Base-by-base conservation (phyloP, 2,329 filamentous ascomycete species). In the Arthroderma sp. region DNA sequence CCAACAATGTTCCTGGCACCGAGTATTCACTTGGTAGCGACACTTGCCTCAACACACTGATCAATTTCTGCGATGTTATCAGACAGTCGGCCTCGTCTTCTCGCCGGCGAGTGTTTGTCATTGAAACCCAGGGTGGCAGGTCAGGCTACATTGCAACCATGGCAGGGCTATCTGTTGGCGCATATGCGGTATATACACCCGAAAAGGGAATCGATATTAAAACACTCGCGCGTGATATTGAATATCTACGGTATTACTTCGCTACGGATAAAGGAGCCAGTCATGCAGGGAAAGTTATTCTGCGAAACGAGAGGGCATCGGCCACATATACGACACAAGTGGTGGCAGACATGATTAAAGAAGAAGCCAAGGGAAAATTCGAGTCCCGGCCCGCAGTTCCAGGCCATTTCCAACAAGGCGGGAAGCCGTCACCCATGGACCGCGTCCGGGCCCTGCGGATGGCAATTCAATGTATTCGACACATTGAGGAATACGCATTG, bases 11-110 rank as follows among this genome's bases (percentile, higher is more conserved):
- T 4, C 91, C 91, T 0, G 91, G 91, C 34, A 94, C 89, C 0
- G 91, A 98, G 65, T 96, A 95, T 70, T 95, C 87, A 1, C 78
- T 98, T 38, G 91, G 91, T 37, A 94, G 87, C 30, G 91, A 98
- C 58, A 98, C 91, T 1, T 96, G 91, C 60, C 70, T 98, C 50
- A 98, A 98, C 67, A 87, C 94, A 45, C 74, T 98, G 34, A 86
- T 95, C 51, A 78, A 82, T 54, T 98, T 95, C 67, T 95, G 89
- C 61, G 91, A 98, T 70, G 89, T 88, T 57, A 95, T 96, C 66
- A 87, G 93, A 65, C 91, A 96, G 64, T 95, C 88, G 1, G 91
- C 91, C 0, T 95, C 88, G 1, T 88, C 91, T 1, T 93, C 87
- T 1, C 82, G 91, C 47, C 81, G 91, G 38, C 81, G 91, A 49